Conservation (phyloP, 1,284 basidiomycete genomes). For the Ganoderma resinaceum region DNA sequence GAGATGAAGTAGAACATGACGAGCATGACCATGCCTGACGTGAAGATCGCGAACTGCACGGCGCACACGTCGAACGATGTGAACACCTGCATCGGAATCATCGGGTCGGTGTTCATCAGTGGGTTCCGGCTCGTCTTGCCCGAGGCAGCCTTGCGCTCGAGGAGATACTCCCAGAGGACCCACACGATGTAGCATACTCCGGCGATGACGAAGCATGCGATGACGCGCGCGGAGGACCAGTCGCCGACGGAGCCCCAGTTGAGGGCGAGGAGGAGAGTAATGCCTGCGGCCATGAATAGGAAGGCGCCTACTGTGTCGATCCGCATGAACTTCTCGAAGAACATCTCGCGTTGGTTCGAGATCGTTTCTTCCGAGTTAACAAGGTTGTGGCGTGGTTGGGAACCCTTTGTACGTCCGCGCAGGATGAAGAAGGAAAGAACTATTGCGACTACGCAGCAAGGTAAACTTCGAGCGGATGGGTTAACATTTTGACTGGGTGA, state of each 20-base stretch:
- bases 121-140: conserved; percentile 21
- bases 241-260: conserved; percentile 44
- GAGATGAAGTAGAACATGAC: conserved; percentile 62
- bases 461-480: conserved; percentile 39
- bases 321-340: conserved; percentile 44
- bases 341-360: conserved; percentile 27
- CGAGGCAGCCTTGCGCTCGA: conserved; percentile 39
- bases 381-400: conserved; percentile 32
- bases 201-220: conserved; percentile 50
- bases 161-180: conserved; percentile 48
- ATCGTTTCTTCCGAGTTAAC: conserved; percentile 13
- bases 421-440: conserved; percentile 51
- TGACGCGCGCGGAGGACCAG: conserved; percentile 43
- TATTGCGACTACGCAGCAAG: conserved; percentile 42
- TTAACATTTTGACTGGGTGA: not conserved
- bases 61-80: conserved; percentile 47
- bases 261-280: conserved; percentile 45
- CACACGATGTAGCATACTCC: conserved; percentile 45
- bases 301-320: conserved; percentile 56
- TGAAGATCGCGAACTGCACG: conserved; percentile 46
- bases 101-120: conserved; percentile 45
- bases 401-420: conserved; percentile 40
- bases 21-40: conserved; percentile 55
- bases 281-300: conserved; percentile 45
- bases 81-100: conserved; percentile 51